Evolutionary conservation across 1,284 basidiomycete species (phyloP).

Genomic region (Apiotrichum laibachii): DNA sequence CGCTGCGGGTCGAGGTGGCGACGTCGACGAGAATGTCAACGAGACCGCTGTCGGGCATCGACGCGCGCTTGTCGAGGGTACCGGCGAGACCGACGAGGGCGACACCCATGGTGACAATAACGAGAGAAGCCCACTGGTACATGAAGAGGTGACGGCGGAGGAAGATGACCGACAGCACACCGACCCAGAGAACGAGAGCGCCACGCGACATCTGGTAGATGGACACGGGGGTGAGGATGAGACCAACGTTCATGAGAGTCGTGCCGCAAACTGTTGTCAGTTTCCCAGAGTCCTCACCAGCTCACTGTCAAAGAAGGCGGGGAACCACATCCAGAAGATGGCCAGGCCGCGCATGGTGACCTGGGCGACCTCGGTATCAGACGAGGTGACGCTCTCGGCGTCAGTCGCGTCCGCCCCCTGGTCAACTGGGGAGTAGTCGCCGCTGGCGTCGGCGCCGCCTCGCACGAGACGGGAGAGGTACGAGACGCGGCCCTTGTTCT

Average conservation of each 20-base stretch:
- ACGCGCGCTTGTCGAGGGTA: constrained; percentile 60
- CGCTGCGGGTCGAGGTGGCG: constrained; percentile 15
- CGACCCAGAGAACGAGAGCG: constrained; percentile 94
- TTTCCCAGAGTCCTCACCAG: neutral
- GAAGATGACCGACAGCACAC: constrained; percentile 87
- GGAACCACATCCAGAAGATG: constrained; percentile 49
- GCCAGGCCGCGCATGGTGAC: constrained; percentile 35
- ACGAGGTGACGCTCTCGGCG: constrained; percentile 2
- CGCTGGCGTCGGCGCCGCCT: constrained; percentile 6
- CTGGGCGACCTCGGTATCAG: constrained; percentile 8
- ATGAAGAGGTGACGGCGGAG: constrained; percentile 61
- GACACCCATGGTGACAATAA: constrained; percentile 88
- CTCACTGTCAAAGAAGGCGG: constrained; percentile 52
- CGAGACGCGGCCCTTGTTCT: constrained; percentile 12
- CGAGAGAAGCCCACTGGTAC: constrained; percentile 75
- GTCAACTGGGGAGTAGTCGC: constrained; percentile 26
- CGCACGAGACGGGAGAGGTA: constrained; percentile 10
- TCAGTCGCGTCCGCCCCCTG: constrained; percentile 18
- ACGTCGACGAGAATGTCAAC: constrained; percentile 1
- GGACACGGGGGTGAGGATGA: constrained; percentile 92
- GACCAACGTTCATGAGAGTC: constrained; percentile 89
- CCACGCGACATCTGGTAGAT: constrained; percentile 99
- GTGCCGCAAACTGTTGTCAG: constrained; percentile 40
- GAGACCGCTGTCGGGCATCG: constrained; percentile 4
- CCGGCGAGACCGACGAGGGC: constrained; percentile 88